Evolutionary conservation across 73 alveolate genomes (phyloP), one percentile per base, ranked within the genome.

Genomic region (Effrenium voratum): DNA sequence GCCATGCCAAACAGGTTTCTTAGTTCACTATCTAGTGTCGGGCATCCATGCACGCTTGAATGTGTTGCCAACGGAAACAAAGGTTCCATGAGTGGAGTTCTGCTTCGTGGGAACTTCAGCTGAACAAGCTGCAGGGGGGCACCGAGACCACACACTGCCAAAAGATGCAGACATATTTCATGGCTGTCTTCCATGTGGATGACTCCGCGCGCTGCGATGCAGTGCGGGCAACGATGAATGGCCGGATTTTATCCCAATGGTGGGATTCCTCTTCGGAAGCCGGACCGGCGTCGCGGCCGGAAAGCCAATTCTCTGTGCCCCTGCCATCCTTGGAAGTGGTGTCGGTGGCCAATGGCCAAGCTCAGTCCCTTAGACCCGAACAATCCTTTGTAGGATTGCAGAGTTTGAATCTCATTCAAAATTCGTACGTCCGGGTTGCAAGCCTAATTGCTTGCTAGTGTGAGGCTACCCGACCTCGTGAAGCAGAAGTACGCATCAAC

Each of bases 391-490:
- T n/a, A n/a, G n/a, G n/a, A n/a, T 19, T 15, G 49, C 28, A 1
- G 38, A 1, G n/a, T 4, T 73, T 28, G 26, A 63, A 15, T 15
- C 26, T 63, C 8, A 52, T 15, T 15, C 5, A 63, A 63, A 15
- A 16, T 8, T 26, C 40, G n/a, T 36, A 16, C 77, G 12, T 63
- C 77, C 77, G n/a, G n/a, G n/a, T n/a, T n/a, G n/a, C n/a, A n/a
- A 63, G 13, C 8, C 8, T 19, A 52, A 52, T 19, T 52, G 19
- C 19, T 12, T 52, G 10, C 13, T n/a, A n/a, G n/a, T 73, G 52
- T 40, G 47, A 73, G 84, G 84, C 30, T 73, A 19, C 84, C 84
- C 26, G 84, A 73, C 84, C 84, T 73, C 34, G 84, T 73, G n/a
- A 47, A 36, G 38, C n/a, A 73, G 52, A 10, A 73, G 52, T 73